phyloP scores from a whole-genome alignment of 2,329 filamentous ascomycete species.

The Tolypocladium ovalisporum region DNA sequence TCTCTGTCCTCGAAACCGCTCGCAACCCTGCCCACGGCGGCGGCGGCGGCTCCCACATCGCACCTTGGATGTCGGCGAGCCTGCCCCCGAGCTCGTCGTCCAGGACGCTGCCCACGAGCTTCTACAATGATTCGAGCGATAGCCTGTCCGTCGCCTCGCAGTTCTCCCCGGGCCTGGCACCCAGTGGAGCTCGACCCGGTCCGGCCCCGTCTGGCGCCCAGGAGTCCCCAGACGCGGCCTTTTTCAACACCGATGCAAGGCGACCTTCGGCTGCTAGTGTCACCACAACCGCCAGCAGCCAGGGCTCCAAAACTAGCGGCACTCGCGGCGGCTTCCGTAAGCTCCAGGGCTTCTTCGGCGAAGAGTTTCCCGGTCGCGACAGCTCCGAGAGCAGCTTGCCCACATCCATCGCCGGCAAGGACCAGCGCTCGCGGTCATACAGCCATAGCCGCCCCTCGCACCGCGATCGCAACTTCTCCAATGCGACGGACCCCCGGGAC shows the following conservation, averaged over 20 bases:
- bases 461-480: conserved; percentile 73
- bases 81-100: conserved; percentile 21
- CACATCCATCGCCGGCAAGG: conserved; percentile 36
- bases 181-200: conserved; percentile 21
- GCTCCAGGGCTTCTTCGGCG: conserved; percentile 84
- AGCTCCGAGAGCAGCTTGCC: conserved; percentile 61
- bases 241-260: conserved; percentile 55
- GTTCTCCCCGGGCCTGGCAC: conserved; percentile 58
- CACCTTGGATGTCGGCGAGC: conserved; percentile 46
- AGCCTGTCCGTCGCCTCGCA: conserved; percentile 52
- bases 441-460: conserved; percentile 44
- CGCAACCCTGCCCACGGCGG: conserved; percentile 30
- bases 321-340: conserved; percentile 68
- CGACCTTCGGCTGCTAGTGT: conserved; percentile 83
- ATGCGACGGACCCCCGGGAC: conserved; percentile 60
- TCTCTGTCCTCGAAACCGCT: conserved; percentile 54
- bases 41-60: conserved; percentile 37
- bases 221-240: conserved; percentile 51
- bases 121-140: conserved; percentile 68
- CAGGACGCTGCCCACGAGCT: conserved; percentile 41
- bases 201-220: conserved; percentile 25
- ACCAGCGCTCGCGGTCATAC: conserved; percentile 53
- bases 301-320: conserved; percentile 65
- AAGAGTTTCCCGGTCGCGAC: conserved; percentile 68
- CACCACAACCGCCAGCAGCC: conserved; percentile 67